Base-by-base conservation (phyloP, 108 stramenopile species). In the Parmales sp. region DNA sequence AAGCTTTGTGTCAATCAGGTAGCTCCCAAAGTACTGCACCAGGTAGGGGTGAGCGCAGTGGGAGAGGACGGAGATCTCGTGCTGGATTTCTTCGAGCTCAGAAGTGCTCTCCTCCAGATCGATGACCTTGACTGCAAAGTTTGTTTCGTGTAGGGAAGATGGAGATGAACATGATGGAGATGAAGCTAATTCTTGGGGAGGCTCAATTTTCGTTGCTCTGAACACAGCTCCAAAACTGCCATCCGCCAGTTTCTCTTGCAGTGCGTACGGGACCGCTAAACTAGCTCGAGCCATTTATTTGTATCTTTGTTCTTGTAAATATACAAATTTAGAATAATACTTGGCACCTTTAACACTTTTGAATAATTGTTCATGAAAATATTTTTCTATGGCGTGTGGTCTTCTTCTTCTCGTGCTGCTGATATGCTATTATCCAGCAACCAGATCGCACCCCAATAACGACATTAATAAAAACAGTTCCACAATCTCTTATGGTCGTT, bases 151-250 rank as follows among this genome's bases (percentile, higher is more conserved):
- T 4, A 23, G 41, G 8, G 41, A 13, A 13, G 41, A 0, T 16
- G 41, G 11, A 43, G 41, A 16, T 16, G 13, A 13, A 43, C 11
- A 13, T 8, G 41, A 13, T 43, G 7, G 7, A 11, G 41, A 13
- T 8, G 41, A 43, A 13, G 41, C 11, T 43, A 11, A 13, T 43
- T 43, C 11, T 48, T 48, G 46, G 13, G 8, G 16, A 48, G 4
- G 46, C 23, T 48, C 22, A 23, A 48, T 18, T 48, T 48, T 48
- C 23, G 46, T 34, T 7, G 54, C 54, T 34, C 36, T 60, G 28
- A 13, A 60, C 26, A 60, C 54, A 28, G 31, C 20, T 34, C 54
- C 54, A 29, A 60, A 60, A 16, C 54, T 60, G 29, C 54, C 54
- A 28, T 11, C 7, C 28, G 31, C 54, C 29, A 60, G 20, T 16